phyloP scores from a whole-genome alignment of 768 basidiomycete species.

The Auriscalpium orientale region DNA sequence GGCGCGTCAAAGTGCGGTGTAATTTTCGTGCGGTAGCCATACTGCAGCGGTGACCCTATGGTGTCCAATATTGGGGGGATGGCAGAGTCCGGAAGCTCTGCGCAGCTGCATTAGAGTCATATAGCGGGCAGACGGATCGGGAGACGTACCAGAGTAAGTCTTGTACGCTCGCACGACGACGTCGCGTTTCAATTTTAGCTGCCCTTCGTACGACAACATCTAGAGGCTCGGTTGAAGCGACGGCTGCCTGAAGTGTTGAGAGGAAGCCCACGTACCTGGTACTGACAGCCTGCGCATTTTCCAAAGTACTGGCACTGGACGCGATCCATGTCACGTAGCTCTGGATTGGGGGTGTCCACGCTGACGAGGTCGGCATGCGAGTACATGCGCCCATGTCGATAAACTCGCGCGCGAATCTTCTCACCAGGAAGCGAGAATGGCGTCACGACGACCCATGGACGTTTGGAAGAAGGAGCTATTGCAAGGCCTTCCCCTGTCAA shows the following conservation, averaged over 20 bases:
- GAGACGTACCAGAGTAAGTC: constrained; percentile 53
- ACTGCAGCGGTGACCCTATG: constrained; percentile 82
- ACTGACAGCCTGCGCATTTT: constrained; percentile 87
- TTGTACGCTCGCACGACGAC: constrained; percentile 80
- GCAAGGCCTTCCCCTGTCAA: constrained; percentile 61
- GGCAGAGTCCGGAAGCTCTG: constrained; percentile 46
- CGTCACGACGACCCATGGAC: constrained; percentile 74
- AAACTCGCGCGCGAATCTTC: constrained; percentile 62
- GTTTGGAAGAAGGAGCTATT: constrained; percentile 34
- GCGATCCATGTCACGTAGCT: constrained; percentile 55
- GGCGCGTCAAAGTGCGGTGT: constrained; percentile 93
- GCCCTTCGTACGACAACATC: constrained; percentile 84
- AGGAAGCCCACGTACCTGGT: constrained; percentile 53
- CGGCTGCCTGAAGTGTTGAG: too few species aligned
- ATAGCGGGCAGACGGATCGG: constrained; percentile 1
- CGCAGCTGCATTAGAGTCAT: not conserved
- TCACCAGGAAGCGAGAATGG: constrained; percentile 87
- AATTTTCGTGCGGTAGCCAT: constrained; percentile 92
- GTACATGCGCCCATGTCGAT: constrained; percentile 60
- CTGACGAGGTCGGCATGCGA: constrained; percentile 71
- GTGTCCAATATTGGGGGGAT: constrained; percentile 68
- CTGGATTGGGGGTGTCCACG: constrained; percentile 53
- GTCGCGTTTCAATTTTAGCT: constrained; percentile 79
- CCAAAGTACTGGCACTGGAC: constrained; percentile 86
- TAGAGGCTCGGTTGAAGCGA: constrained; percentile 19